A percentile compares a stretch with the other conserved stretches of the same genome.
Evolutionary conservation across 164 flowering plant genomes (phyloP).

Genomic region (Annona cherimola): DNA sequence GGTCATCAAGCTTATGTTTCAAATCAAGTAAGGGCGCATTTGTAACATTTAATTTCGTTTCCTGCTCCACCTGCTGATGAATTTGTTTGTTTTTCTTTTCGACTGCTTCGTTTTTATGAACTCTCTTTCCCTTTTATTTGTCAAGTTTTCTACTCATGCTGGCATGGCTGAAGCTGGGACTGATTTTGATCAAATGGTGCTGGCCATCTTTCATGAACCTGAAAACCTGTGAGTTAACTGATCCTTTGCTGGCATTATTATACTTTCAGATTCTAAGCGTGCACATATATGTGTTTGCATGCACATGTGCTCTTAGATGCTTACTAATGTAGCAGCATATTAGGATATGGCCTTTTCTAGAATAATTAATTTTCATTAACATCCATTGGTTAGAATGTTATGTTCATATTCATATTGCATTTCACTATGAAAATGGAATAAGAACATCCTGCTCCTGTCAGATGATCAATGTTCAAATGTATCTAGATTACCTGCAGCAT

Average conservation of each 20-base stretch:
- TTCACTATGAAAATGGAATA: no score
- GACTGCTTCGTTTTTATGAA: no score
- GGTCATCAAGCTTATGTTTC: conserved; percentile 35
- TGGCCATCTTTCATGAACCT: conserved; percentile 54
- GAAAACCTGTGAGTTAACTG: conserved; percentile 43
- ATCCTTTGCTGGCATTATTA: not conserved
- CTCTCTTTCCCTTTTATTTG: not conserved
- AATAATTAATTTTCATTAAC: no score
- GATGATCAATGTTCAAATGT: no score
- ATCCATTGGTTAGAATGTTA: not conserved
- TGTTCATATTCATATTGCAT: no score
- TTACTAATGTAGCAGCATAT: no score
- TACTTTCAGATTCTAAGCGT: not conserved
- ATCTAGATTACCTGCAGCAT: no score
- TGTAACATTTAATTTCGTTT: not conserved
- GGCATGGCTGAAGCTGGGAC: conserved; percentile 30
- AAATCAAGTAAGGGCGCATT: conserved; percentile 40
- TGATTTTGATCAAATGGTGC: conserved; percentile 43
- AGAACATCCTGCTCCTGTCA: no score
- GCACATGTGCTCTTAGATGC: no score
- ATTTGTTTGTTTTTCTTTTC: no score
- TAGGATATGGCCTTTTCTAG: not conserved
- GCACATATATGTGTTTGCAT: not conserved
- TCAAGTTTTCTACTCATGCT: conserved; percentile 30
- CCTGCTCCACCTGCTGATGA: no score